Evolutionary conservation across 148 eudicot species (phyloP).

Genomic region (Rheum nobile): DNA sequence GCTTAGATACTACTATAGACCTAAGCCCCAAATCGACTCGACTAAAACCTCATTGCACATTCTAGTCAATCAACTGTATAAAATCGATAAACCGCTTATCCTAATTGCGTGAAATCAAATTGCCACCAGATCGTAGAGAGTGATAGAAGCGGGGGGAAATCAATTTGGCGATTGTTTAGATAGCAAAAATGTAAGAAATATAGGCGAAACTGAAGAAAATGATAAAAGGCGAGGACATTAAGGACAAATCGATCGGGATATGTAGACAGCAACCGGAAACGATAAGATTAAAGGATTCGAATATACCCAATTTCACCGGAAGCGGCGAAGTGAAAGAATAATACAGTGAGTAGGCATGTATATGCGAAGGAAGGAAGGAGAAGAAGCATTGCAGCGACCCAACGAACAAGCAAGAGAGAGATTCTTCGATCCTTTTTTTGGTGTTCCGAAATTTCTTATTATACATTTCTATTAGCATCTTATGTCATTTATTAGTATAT

Average conservation of each 20-base stretch:
- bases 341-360: background rate
- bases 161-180: background rate
- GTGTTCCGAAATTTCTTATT: background rate
- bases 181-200: background rate
- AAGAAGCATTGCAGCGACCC: background rate
- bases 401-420: background rate
- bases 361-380: background rate
- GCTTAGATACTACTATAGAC: background rate
- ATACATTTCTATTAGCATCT: no score
- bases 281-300: background rate
- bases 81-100: background rate
- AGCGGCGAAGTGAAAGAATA: conserved; percentile 3
- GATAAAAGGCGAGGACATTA: background rate
- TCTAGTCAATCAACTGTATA: background rate
- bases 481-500: no score
- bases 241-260: background rate
- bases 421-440: background rate
- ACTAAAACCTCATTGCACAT: background rate
- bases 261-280: background rate
- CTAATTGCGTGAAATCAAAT: background rate
- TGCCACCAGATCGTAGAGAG: background rate
- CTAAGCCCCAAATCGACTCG: background rate
- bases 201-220: background rate
- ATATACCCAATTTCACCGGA: conserved; percentile 2
- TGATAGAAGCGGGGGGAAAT: background rate